A percentile compares a stretch with the other conserved stretches of the same genome.
These are phyloP conservation scores for Phycomyces blakesleeanus DNA, from an alignment of 192 early-diverging fungal species.

Conservation along the genomic window DNA sequence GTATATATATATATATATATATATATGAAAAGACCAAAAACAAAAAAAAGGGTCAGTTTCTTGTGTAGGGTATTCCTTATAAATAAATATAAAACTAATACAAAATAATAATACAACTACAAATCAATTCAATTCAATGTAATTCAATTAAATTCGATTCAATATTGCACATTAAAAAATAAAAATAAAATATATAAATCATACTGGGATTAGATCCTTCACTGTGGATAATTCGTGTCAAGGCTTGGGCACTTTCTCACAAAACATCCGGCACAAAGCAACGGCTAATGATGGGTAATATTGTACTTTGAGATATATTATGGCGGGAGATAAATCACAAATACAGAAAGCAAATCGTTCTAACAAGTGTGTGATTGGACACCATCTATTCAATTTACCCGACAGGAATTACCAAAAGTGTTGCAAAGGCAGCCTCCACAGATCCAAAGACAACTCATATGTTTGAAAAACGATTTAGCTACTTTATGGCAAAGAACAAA, in stretches of 20 bases:
- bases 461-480: constrained; percentile 30
- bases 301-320: not conserved
- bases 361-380: constrained; percentile 1
- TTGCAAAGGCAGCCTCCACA: constrained; percentile 16
- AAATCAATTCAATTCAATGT: no score
- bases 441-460: constrained; percentile 12
- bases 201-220: no score
- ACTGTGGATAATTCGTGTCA: constrained; percentile 28
- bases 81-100: no score
- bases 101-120: no score
- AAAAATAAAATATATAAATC: no score
- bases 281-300: constrained; percentile 31
- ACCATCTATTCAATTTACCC: not conserved
- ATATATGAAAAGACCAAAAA: no score
- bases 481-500: constrained; percentile 50
- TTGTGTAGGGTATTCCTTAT: no score
- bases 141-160: no score
- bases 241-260: constrained; percentile 37
- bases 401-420: constrained; percentile 32
- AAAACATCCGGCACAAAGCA: constrained; percentile 21
- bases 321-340: not conserved
- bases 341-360: not conserved
- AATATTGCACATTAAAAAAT: no score
- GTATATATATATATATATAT: no score
- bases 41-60: no score